Percentiles rank a stretch among this genome's conserved stretches.
Conservation (phyloP, 2,329 filamentous ascomycete genomes). For the Dactylellina cionopaga region DNA sequence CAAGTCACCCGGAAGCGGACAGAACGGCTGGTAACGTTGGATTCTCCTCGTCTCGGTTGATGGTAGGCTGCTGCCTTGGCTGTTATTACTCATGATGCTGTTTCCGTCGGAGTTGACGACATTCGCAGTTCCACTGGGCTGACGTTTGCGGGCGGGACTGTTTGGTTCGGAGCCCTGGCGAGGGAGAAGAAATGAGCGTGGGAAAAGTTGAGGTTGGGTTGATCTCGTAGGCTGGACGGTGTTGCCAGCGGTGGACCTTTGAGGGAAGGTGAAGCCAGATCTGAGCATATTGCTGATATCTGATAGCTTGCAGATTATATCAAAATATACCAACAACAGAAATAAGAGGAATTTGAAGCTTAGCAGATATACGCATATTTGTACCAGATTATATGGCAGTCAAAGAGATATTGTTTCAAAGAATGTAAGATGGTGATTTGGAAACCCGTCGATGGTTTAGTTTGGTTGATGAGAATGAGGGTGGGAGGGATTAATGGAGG, state of each 20-base stretch:
- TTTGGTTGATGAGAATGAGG: not conserved
- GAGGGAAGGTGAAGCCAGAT: no score
- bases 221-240: no score
- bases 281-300: no score
- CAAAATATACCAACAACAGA: no score
- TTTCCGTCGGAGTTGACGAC: not conserved
- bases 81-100: not conserved
- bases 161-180: not conserved
- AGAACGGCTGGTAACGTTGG: conserved; percentile 33
- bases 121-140: not conserved
- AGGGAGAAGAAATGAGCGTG: conserved; percentile 11
- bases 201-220: not conserved
- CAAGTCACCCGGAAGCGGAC: conserved; percentile 31
- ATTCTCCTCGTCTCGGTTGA: no score
- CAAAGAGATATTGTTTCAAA: not conserved
- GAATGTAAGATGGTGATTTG: conserved; percentile 2
- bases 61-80: not conserved
- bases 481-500: not conserved
- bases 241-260: not conserved
- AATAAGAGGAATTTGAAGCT: no score
- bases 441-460: not conserved
- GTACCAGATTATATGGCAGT: no score
- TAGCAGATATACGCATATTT: not conserved
- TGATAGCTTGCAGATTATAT: no score
- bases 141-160: not conserved